Evolutionary conservation across 163 green algal species (phyloP), one percentile per base, ranked within the genome.

Genomic region (Chlorella variabilis): DNA sequence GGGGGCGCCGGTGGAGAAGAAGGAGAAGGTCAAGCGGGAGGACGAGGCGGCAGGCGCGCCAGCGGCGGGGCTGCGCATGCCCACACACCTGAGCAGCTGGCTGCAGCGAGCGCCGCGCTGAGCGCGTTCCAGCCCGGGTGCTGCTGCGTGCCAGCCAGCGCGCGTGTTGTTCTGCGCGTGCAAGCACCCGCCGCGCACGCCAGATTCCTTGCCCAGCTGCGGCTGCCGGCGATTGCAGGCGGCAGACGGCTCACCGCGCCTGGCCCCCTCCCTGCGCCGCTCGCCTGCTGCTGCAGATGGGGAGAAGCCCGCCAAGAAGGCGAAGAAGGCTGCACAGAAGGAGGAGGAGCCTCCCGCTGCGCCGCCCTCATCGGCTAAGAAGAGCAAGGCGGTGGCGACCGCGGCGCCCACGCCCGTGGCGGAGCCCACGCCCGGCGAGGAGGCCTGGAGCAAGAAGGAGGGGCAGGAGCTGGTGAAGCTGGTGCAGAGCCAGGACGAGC

Each of bases 391-490:
- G 25, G 27, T 2, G 25, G 23, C 3, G 27, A 31, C 29, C 4
- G 51, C 33, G 0, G 34, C n/a, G 8, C 23, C 34, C 7, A 58
- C 36, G 73, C 36, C 54, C 13, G 45, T n/a, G 1, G 23, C 67
- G 13, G 45, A 25, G 27, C 38, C 42, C 18, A 56, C 70, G 3
- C 41, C 33, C 45, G 49, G 29, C 17, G 83, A 39, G 18, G 54
- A 25, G 7, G 8, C n/a, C 7, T 88, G 84, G 84, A 86, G 51
- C 51, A 42, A 66, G 23, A 29, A 78, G 74, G 41, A 80, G 65
- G 62, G 65, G 45, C 38, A 80, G 31, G 59, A 86, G 41, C 74
- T 88, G 34, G 74, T 88, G 63, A 81, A 81, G 78, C 73, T 88
- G 39, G 84, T 88, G 56, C 38, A 80, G 21, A 11, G 77, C 18